phyloP scores from a whole-genome alignment of 2,329 filamentous ascomycete genomes.

The Diplocarpon mali region DNA sequence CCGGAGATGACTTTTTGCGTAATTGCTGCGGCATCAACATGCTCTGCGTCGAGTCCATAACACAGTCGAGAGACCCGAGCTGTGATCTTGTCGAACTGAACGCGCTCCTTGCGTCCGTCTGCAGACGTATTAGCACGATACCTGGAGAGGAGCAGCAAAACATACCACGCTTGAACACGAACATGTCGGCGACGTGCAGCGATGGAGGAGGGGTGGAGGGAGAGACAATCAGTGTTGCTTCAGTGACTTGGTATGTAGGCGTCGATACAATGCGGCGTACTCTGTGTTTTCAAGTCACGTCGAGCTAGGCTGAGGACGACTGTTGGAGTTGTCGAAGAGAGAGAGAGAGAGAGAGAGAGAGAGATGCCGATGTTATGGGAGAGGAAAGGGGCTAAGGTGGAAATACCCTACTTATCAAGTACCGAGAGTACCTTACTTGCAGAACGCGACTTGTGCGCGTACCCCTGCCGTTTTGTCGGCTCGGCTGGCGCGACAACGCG shows the following conservation, averaged over 20 bases:
- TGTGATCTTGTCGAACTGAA: constrained; percentile 99
- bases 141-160: constrained; percentile 4
- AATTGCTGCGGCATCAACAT: constrained; percentile 95
- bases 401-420: constrained; percentile 12
- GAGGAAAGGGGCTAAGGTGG: no score
- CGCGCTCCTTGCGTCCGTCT: constrained; percentile 99
- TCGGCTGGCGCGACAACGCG: constrained; percentile 15
- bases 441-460: constrained; percentile 17
- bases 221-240: constrained; percentile 9
- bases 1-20: constrained; percentile 99
- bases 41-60: constrained; percentile 90
- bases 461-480: constrained; percentile 11
- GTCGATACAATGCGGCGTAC: constrained; percentile 2
- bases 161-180: constrained; percentile 29
- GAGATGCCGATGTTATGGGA: constrained; percentile 9
- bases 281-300: constrained; percentile 10
- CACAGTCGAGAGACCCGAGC: constrained; percentile 94
- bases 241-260: constrained; percentile 5
- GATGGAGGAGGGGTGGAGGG: constrained; percentile 4
- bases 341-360: constrained; percentile 6
- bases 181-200: constrained; percentile 24
- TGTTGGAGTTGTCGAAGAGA: constrained; percentile 2
- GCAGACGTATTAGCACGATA: constrained; percentile 8
- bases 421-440: background rate
- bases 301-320: no score